Percentiles rank a stretch among this genome's conserved stretches.
These are phyloP conservation scores for Eudorina sp. DNA, from an alignment of 139 green algal species.

Conservation along the genomic window DNA sequence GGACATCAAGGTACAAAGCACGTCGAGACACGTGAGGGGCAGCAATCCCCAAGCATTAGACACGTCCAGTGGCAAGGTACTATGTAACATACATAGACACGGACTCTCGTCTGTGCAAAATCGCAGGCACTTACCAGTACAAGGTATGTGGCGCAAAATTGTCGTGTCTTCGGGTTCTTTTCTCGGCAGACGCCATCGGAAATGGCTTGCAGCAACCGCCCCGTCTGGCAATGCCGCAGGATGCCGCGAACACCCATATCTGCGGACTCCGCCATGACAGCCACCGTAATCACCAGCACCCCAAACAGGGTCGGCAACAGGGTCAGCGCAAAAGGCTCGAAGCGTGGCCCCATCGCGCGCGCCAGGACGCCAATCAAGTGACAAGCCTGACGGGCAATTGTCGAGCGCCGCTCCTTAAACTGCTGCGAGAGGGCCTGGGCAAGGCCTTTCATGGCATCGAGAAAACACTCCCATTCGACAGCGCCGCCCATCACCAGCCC, in stretches of 20 bases:
- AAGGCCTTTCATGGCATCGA: slow-evolving; percentile 60
- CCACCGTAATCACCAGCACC: slow-evolving; percentile 84
- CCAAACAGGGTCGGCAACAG: slow-evolving; percentile 81
- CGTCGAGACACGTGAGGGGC: no score
- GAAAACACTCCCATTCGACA: slow-evolving; percentile 56
- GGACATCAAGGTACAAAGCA: no score
- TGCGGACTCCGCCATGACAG: slow-evolving; percentile 82
- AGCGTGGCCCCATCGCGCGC: slow-evolving; percentile 60
- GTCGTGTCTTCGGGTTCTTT: slow-evolving; percentile 75
- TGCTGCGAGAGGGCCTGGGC: slow-evolving; percentile 49
- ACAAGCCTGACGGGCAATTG: slow-evolving; percentile 76
- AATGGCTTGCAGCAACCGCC: slow-evolving; percentile 67
- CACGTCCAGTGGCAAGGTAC: no score
- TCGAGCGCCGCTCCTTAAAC: slow-evolving; percentile 77
- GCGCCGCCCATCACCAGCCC: slow-evolving; percentile 75
- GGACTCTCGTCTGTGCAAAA: neutral
- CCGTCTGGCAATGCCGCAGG: slow-evolving; percentile 69
- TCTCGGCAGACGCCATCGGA: slow-evolving; percentile 62
- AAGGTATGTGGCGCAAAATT: slow-evolving; percentile 64
- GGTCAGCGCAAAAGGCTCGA: slow-evolving; percentile 66
- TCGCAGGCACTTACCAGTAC: slow-evolving; percentile 22
- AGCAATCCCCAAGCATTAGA: no score
- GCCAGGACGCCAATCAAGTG: slow-evolving; percentile 76
- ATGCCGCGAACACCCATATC: slow-evolving; percentile 65
- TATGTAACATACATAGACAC: neutral